A percentile compares a stretch with the other conserved stretches of the same genome.
These are phyloP conservation scores for Daldinia concentrica DNA, from an alignment of 495 filamentous ascomycete species.

Conservation along the genomic window DNA sequence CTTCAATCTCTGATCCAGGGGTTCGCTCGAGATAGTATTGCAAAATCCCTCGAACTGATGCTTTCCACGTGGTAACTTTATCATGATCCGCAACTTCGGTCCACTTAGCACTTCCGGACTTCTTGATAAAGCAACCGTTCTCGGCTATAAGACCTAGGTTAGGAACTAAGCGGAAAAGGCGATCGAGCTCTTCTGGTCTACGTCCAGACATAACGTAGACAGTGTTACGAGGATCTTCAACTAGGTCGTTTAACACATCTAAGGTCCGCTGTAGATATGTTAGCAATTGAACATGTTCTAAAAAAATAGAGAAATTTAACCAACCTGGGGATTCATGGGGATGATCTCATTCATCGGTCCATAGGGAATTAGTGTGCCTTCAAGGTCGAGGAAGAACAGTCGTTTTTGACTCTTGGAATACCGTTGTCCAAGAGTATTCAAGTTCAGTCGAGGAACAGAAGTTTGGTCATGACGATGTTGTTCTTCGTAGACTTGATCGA, in stretches of 20 bases:
- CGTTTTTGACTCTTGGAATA: slow-evolving; percentile 72
- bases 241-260: slow-evolving; percentile 79
- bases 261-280: slow-evolving; percentile 67
- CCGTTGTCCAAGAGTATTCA: slow-evolving; percentile 65
- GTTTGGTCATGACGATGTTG: slow-evolving; percentile 83
- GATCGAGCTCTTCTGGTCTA: slow-evolving; percentile 85
- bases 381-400: slow-evolving; percentile 90
- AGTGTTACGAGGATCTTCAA: slow-evolving; percentile 79
- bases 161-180: slow-evolving; percentile 79
- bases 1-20: slow-evolving; percentile 85
- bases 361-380: slow-evolving; percentile 88
- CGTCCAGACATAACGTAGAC: slow-evolving; percentile 93
- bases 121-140: slow-evolving; percentile 88
- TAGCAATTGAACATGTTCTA: slow-evolving; percentile 11
- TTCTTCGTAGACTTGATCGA: slow-evolving; percentile 79
- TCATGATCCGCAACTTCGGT: slow-evolving; percentile 73
- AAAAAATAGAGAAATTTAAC: slow-evolving; percentile 8
- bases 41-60: slow-evolving; percentile 76
- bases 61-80: slow-evolving; percentile 77
- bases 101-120: slow-evolving; percentile 74
- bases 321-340: slow-evolving; percentile 77
- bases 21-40: slow-evolving; percentile 88
- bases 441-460: slow-evolving; percentile 82
- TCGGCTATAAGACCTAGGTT: slow-evolving; percentile 88
- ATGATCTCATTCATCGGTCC: slow-evolving; percentile 82